Percentiles rank a stretch among this genome's conserved stretches.
phyloP scores from a whole-genome alignment of 108 stramenopile genomes.

The Nitzschia sp. region DNA sequence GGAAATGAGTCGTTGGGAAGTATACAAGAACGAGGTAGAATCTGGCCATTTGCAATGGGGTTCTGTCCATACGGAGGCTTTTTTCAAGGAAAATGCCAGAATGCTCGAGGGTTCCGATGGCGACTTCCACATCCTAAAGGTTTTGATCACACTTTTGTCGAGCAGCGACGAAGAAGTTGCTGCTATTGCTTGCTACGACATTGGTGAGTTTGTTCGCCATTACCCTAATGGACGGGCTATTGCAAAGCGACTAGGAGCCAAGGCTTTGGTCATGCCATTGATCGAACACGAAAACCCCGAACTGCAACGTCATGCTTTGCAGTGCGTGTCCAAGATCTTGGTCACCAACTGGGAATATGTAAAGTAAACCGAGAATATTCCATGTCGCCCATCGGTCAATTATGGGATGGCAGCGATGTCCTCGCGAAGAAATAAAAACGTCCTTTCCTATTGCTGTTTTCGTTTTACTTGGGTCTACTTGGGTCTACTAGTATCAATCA shows the following conservation, averaged over 20 bases:
- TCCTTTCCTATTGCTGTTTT: too few relatives aligned
- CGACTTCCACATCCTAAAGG: conserved; percentile 74
- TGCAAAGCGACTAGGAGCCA: conserved; percentile 88
- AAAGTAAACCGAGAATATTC: conserved; percentile 27
- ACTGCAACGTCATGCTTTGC: conserved; percentile 92
- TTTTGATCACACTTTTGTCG: conserved; percentile 78
- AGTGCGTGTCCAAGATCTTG: conserved; percentile 96
- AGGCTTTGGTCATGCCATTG: conserved; percentile 91
- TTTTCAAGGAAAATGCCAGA: conserved; percentile 86
- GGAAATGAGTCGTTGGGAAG: conserved; percentile 92
- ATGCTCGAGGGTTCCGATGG: conserved; percentile 81
- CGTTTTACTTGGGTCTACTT: too few relatives aligned
- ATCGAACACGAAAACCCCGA: conserved; percentile 91
- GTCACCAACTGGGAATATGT: conserved; percentile 86
- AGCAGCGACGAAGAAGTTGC: conserved; percentile 87
- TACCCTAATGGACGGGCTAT: conserved; percentile 93
- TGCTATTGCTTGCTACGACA: conserved; percentile 94
- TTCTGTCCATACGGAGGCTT: conserved; percentile 90
- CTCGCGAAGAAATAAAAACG: too few relatives aligned
- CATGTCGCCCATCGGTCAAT: neutral
- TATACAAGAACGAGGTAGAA: conserved; percentile 88
- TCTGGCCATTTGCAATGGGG: conserved; percentile 93
- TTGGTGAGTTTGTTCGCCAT: conserved; percentile 96
- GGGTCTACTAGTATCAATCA: too few relatives aligned
- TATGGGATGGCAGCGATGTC: too few relatives aligned